A percentile compares a stretch with the other conserved stretches of the same genome.
Evolutionary conservation across 306 rosid genomes (phyloP).

Genomic region (Mimosa bimucronata): DNA sequence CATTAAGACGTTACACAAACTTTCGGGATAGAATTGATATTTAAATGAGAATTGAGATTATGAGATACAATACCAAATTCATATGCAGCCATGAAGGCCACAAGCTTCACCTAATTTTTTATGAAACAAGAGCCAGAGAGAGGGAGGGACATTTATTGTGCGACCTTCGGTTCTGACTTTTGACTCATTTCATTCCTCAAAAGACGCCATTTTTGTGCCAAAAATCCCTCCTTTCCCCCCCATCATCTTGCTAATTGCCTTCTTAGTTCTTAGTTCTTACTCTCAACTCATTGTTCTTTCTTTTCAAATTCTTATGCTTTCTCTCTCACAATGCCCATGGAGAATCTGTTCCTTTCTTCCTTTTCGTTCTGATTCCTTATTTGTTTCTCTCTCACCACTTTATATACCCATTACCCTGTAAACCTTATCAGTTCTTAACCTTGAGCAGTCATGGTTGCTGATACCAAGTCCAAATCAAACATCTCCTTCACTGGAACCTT

Average conservation of each 20-base stretch:
- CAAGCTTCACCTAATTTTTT: neutral
- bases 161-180: neutral
- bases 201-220: slow-evolving; percentile 12
- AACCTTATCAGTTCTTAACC: neutral
- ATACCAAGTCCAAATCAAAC: slow-evolving; percentile 58
- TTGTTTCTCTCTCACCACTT: slow-evolving; percentile 12
- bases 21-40: no score
- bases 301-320: neutral
- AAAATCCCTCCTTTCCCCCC: no score
- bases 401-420: neutral
- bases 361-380: neutral
- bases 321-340: neutral
- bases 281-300: neutral
- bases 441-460: slow-evolving; percentile 61
- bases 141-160: neutral
- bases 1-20: no score
- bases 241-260: neutral
- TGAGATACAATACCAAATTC: neutral
- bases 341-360: neutral
- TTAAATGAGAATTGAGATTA: no score
- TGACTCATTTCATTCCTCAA: slow-evolving; percentile 12
- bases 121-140: neutral
- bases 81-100: neutral
- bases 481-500: slow-evolving; percentile 72
- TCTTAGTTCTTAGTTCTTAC: slow-evolving; percentile 17